phyloP scores from a whole-genome alignment of 1,139 yeast species.

The Hansenula lynferdii region DNA sequence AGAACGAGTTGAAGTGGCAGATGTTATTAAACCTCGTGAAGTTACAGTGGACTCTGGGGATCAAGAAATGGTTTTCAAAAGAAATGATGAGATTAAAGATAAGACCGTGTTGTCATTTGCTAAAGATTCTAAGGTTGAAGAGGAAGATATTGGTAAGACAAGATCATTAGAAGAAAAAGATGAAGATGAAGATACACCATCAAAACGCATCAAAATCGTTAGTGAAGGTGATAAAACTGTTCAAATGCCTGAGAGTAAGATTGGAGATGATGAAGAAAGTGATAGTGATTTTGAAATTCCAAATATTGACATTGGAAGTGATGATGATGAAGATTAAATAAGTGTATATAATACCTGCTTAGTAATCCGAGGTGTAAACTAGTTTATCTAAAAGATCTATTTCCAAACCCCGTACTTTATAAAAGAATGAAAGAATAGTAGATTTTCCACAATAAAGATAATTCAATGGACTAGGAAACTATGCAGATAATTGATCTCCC shows the following conservation, averaged over 20 bases:
- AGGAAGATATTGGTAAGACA: conserved; percentile 8
- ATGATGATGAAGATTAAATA: conserved; percentile 26
- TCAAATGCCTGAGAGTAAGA: background rate
- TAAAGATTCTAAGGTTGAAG: conserved; percentile 2
- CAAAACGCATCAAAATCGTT: conserved; percentile 20
- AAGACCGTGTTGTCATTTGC: conserved; percentile 13
- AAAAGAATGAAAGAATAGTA: too few species aligned
- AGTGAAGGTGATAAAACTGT: conserved; percentile 6
- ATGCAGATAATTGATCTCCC: conserved; percentile 12
- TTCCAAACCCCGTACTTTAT: background rate
- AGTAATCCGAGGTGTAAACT: background rate
- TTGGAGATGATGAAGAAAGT: conserved; percentile 14
- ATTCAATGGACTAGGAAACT: background rate
- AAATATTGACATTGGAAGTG: conserved; percentile 41
- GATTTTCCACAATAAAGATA: background rate
- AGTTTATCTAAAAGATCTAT: background rate
- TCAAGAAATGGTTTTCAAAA: conserved; percentile 15
- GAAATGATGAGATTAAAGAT: conserved; percentile 18
- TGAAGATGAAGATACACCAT: conserved; percentile 20
- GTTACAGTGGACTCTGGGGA: conserved; percentile 7
- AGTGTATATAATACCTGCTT: background rate
- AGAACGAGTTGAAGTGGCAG: conserved; percentile 3
- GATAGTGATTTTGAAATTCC: conserved; percentile 57
- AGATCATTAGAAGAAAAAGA: conserved; percentile 14
- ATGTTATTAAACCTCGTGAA: conserved; percentile 6